Evolutionary conservation across 495 filamentous ascomycete genomes (phyloP).

Genomic region (Talaromyces proteolyticus): DNA sequence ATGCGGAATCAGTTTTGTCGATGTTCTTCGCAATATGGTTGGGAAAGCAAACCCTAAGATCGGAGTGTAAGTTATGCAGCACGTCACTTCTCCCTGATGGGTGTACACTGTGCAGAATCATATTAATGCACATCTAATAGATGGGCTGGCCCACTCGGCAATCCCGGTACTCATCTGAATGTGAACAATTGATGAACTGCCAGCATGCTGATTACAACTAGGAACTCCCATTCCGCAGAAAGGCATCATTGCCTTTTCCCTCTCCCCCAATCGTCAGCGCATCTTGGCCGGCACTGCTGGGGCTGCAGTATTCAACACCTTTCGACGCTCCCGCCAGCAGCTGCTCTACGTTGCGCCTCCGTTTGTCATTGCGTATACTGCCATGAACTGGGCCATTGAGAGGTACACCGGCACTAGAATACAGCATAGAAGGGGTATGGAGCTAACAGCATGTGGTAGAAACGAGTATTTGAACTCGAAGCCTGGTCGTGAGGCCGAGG

Average conservation of each 20-base stretch:
- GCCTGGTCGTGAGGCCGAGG: constrained; percentile 57
- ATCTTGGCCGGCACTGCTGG: constrained; percentile 56
- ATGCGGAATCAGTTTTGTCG: too few relatives aligned
- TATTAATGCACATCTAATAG: too few relatives aligned
- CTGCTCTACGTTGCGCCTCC: constrained; percentile 80
- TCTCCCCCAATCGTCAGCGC: constrained; percentile 60
- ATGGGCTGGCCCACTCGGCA: neutral
- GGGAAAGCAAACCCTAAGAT: neutral
- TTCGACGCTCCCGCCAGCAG: constrained; percentile 56
- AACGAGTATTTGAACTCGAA: constrained; percentile 94
- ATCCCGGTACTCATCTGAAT: neutral
- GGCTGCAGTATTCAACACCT: constrained; percentile 60
- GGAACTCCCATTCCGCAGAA: constrained; percentile 53
- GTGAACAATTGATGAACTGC: too few relatives aligned
- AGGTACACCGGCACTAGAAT: constrained; percentile 46
- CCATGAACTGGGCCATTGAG: constrained; percentile 82
- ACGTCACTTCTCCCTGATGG: too few relatives aligned
- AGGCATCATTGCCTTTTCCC: constrained; percentile 52
- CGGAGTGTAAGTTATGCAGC: neutral
- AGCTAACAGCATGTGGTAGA: constrained; percentile 49
- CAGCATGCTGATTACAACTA: constrained; percentile 11
- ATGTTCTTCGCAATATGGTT: neutral
- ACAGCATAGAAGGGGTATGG: neutral
- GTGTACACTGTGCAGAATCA: too few relatives aligned
- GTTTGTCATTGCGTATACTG: constrained; percentile 64